phyloP scores from a whole-genome alignment of 2,329 filamentous ascomycete genomes.

The Aphanoascus verrucosus region DNA sequence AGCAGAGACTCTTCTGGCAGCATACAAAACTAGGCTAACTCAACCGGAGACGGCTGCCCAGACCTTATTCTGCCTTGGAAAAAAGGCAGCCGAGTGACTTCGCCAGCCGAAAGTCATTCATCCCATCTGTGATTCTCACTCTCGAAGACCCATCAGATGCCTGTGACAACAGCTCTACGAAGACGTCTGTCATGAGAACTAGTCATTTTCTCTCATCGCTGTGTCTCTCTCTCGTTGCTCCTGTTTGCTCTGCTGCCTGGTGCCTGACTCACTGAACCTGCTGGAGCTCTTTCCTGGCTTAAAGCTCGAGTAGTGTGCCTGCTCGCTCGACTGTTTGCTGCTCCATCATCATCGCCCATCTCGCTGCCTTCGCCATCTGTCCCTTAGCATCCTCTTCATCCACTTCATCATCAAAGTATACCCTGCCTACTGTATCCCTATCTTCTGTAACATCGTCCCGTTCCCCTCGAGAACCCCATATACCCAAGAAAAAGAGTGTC shows the following conservation, averaged over 20 bases:
- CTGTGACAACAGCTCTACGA: not conserved
- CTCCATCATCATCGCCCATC: not conserved
- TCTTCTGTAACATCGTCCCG: not conserved
- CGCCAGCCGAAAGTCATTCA: not conserved
- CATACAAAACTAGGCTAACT: too few relatives aligned
- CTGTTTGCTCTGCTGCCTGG: not conserved
- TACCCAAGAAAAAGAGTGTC: not conserved
- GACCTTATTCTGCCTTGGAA: slow-evolving; percentile 1
- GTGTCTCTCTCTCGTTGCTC: not conserved
- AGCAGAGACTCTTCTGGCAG: too few relatives aligned
- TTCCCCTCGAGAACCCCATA: not conserved
- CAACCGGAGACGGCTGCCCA: too few relatives aligned
- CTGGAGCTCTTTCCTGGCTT: slow-evolving; percentile 1
- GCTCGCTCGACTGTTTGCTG: not conserved
- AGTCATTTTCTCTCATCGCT: slow-evolving; percentile 1
- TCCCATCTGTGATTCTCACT: not conserved
- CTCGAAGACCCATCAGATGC: not conserved
- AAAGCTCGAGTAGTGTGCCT: not conserved
- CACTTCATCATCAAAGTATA: not conserved
- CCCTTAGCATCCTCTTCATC: not conserved
- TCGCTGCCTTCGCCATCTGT: not conserved
- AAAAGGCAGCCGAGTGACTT: not conserved
- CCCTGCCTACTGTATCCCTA: not conserved
- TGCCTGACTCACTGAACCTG: not conserved
- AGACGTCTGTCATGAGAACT: slow-evolving; percentile 6